These are phyloP conservation scores for Oryza officinalis DNA, from an alignment of 176 grass and related monocot species.

Conservation along the genomic window DNA sequence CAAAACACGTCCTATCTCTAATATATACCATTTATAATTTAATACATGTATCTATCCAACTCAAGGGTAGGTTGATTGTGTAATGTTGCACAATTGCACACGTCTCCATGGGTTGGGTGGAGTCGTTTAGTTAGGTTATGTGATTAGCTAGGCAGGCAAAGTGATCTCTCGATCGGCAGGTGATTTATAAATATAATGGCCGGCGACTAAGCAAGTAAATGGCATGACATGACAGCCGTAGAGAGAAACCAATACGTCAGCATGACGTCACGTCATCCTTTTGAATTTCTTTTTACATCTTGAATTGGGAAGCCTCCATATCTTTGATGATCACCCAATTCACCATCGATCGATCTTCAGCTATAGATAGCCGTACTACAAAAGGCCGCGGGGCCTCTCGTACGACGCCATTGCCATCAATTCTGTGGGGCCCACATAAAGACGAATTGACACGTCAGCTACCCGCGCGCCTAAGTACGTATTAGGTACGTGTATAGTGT, in stretches of 20 bases:
- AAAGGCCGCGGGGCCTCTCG: neutral
- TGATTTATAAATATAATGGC: neutral
- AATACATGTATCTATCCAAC: neutral
- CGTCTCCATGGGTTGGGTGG: slow-evolving; percentile 1
- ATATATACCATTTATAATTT: neutral
- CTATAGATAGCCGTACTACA: neutral
- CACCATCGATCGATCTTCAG: neutral
- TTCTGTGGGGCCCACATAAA: neutral
- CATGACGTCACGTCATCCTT: neutral
- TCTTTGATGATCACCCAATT: neutral
- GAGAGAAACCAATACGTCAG: neutral
- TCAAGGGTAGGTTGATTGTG: neutral
- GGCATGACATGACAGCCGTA: neutral
- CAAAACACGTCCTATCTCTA: no score
- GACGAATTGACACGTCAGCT: neutral
- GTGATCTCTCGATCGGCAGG: neutral
- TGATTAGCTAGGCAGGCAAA: neutral
- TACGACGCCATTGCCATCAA: neutral
- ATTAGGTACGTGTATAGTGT: neutral
- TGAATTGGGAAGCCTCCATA: neutral
- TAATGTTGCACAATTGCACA: neutral
- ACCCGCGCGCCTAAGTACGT: no score
- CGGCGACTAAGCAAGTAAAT: neutral
- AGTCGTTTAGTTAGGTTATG: slow-evolving; percentile 5
- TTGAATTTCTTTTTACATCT: no score